These are phyloP conservation scores for Pichia cactophila DNA, from an alignment of 1,139 yeast species.

Conservation along the genomic window DNA sequence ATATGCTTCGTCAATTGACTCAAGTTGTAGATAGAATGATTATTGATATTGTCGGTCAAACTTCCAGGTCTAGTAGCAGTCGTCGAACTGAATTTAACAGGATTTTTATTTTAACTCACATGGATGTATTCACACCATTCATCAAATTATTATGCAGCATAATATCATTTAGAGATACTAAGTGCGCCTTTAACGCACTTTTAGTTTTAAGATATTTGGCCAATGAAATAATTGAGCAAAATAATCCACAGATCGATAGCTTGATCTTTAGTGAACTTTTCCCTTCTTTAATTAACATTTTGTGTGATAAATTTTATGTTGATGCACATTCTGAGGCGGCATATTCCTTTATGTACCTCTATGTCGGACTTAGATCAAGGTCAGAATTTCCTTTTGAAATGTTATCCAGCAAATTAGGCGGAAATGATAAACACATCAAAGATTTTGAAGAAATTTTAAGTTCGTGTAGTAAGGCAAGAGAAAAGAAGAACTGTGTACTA, in stretches of 20 bases:
- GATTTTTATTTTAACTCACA: constrained; percentile 55
- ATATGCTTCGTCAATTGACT: constrained; percentile 82
- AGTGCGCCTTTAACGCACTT: constrained; percentile 87
- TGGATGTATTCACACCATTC: constrained; percentile 70
- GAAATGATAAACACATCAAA: constrained; percentile 37
- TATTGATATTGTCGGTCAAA: constrained; percentile 83
- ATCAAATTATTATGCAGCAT: constrained; percentile 69
- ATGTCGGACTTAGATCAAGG: constrained; percentile 63
- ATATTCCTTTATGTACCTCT: constrained; percentile 72
- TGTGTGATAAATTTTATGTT: constrained; percentile 68
- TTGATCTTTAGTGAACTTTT: constrained; percentile 57
- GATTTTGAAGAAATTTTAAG: constrained; percentile 44
- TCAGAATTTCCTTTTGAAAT: constrained; percentile 44
- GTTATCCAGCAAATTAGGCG: constrained; percentile 37
- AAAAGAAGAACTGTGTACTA: constrained; percentile 44
- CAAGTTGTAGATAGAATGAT: constrained; percentile 87
- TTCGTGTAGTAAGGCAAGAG: constrained; percentile 44
- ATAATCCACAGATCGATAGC: constrained; percentile 71
- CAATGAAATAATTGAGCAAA: constrained; percentile 51
- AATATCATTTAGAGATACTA: constrained; percentile 76
- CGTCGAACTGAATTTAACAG: constrained; percentile 61
- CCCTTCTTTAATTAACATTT: constrained; percentile 42
- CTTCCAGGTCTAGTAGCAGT: constrained; percentile 30
- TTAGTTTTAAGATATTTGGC: constrained; percentile 67
- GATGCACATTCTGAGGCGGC: constrained; percentile 93